phyloP scores from a whole-genome alignment of 768 basidiomycete species.

The Panellus pusillus region DNA sequence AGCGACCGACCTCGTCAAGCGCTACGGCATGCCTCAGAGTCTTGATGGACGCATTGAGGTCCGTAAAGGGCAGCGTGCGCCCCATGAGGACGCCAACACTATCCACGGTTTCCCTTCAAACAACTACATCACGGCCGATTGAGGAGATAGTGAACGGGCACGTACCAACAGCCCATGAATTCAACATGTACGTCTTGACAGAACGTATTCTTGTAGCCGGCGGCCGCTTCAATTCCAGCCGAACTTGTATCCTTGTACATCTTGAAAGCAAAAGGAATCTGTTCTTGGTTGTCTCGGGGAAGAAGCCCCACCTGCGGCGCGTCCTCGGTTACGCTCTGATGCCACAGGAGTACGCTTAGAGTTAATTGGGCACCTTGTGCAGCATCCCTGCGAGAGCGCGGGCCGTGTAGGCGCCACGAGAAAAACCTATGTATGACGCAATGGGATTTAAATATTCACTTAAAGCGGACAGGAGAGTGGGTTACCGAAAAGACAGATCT shows the following conservation, averaged over 20 bases:
- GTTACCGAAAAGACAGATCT: conserved; percentile 67
- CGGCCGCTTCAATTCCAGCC: conserved; percentile 45
- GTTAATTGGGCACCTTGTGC: conserved; percentile 48
- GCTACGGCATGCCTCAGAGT: conserved; percentile 77
- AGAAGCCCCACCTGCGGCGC: conserved; percentile 66
- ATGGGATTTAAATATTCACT: not conserved
- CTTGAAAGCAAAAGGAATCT: conserved; percentile 74
- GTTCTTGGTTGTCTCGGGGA: conserved; percentile 63
- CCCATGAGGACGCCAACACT: conserved; percentile 69
- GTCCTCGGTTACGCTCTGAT: not conserved
- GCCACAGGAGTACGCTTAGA: not conserved
- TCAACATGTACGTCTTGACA: conserved; percentile 68
- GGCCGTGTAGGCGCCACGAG: conserved; percentile 65
- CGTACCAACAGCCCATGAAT: conserved; percentile 78
- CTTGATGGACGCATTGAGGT: conserved; percentile 60
- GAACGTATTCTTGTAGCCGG: conserved; percentile 74
- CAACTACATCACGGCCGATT: no score
- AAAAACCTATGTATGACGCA: conserved; percentile 58
- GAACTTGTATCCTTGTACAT: conserved; percentile 59
- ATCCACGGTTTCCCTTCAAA: conserved; percentile 71
- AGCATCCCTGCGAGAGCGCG: conserved; percentile 78
- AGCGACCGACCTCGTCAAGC: conserved; percentile 64
- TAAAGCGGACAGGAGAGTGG: conserved; percentile 11
- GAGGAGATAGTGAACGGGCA: not conserved
- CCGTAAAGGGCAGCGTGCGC: conserved; percentile 65